Conservation (phyloP, 345 rosid genomes). For the Acer campestre region DNA sequence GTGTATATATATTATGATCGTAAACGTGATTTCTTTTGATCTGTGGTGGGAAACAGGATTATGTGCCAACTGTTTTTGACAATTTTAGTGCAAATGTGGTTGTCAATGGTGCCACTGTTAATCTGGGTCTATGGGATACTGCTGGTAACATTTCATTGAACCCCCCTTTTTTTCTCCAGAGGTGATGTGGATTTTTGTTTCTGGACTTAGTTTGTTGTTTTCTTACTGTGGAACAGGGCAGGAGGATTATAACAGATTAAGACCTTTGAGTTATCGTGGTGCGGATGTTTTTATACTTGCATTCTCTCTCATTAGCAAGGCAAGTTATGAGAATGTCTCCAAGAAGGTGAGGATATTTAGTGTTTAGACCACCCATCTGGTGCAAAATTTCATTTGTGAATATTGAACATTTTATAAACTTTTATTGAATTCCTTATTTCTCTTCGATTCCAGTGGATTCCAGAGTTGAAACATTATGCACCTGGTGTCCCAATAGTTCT, state of each 20-base stretch:
- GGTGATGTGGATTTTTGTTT: constrained; percentile 5
- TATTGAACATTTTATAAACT: neutral
- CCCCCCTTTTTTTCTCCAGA: neutral
- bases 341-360: constrained; percentile 61
- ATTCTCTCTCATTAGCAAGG: constrained; percentile 96
- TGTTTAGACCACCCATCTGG: neutral
- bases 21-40: constrained; percentile 9
- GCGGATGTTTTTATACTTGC: constrained; percentile 97
- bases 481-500: constrained; percentile 92
- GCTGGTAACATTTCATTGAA: constrained; percentile 57
- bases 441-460: constrained; percentile 79
- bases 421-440: constrained; percentile 3
- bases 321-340: constrained; percentile 95
- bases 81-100: constrained; percentile 97
- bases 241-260: constrained; percentile 89
- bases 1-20: neutral
- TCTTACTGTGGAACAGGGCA: constrained; percentile 56
- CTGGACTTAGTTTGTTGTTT: neutral
- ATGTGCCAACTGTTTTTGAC: constrained; percentile 93
- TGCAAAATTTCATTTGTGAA: neutral
- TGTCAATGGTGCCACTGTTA: constrained; percentile 84
- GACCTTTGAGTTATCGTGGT: constrained; percentile 94
- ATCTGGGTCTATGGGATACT: constrained; percentile 97
- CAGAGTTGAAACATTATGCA: constrained; percentile 92
- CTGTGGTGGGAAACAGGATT: constrained; percentile 59